Evolutionary conservation across 257 asterid species (phyloP).

Genomic region (Schizonepeta tenuifolia): DNA sequence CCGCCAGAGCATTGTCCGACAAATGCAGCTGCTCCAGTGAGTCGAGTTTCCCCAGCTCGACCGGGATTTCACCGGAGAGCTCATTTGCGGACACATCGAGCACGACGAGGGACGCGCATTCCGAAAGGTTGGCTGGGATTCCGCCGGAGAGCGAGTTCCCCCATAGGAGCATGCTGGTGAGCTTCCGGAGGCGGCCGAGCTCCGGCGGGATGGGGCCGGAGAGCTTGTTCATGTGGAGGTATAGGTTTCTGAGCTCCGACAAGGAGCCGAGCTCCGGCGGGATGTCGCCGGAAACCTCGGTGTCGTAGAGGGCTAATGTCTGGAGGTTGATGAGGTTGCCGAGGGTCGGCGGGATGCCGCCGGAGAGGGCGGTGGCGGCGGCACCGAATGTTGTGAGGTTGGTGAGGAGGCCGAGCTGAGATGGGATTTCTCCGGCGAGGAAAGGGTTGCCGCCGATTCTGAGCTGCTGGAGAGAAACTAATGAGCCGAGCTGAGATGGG

Average conservation of each 20-base stretch:
- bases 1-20: constrained; percentile 70
- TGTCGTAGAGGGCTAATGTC: constrained; percentile 72
- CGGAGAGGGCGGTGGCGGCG: constrained; percentile 83
- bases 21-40: constrained; percentile 82
- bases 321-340: constrained; percentile 77
- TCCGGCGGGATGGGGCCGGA: constrained; percentile 71
- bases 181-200: constrained; percentile 69
- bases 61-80: constrained; percentile 73
- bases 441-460: constrained; percentile 82
- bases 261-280: constrained; percentile 77
- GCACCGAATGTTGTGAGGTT: constrained; percentile 85
- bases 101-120: constrained; percentile 71
- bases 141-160: constrained; percentile 73
- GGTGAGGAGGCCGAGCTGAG: constrained; percentile 65
- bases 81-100: constrained; percentile 79
- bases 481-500: constrained; percentile 68
- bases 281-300: constrained; percentile 75
- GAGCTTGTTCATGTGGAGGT: constrained; percentile 84
- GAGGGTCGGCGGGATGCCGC: constrained; percentile 75
- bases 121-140: constrained; percentile 65
- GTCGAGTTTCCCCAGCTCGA: constrained; percentile 59
- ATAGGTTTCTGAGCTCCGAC: constrained; percentile 67
- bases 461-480: constrained; percentile 75
- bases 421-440: constrained; percentile 73
- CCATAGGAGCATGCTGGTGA: constrained; percentile 86